These are phyloP conservation scores for Rhodocollybia butyracea DNA, from an alignment of 768 basidiomycete genomes.

Conservation along the genomic window DNA sequence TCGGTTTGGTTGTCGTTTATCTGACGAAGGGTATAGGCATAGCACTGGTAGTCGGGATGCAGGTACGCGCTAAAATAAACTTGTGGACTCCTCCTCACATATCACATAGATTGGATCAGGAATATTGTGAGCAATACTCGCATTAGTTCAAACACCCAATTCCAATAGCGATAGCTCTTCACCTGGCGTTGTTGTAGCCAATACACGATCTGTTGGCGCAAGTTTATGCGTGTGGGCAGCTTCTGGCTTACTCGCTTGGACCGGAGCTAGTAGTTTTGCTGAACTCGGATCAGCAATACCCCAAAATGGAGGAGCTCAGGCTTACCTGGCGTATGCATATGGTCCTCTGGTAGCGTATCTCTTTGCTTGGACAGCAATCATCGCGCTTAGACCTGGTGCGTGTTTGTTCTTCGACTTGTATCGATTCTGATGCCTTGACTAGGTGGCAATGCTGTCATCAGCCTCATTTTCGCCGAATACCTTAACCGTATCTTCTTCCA, in stretches of 20 bases:
- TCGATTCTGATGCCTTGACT: slow-evolving; percentile 2
- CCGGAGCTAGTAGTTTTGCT: slow-evolving; percentile 91
- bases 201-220: slow-evolving; percentile 86
- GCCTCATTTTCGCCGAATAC: slow-evolving; percentile 90
- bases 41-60: slow-evolving; percentile 78
- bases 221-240: slow-evolving; percentile 83
- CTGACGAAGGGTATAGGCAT: slow-evolving; percentile 49
- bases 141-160: slow-evolving; percentile 6
- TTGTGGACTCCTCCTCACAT: slow-evolving; percentile 4
- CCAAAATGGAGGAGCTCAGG: slow-evolving; percentile 65
- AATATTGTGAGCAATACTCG: slow-evolving; percentile 65
- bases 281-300: slow-evolving; percentile 91
- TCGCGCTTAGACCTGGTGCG: slow-evolving; percentile 79
- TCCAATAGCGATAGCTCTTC: slow-evolving; percentile 57
- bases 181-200: slow-evolving; percentile 87
- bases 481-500: slow-evolving; percentile 87
- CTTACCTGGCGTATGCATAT: slow-evolving; percentile 88
- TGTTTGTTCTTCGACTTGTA: slow-evolving; percentile 1
- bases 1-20: neutral
- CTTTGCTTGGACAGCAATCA: slow-evolving; percentile 94
- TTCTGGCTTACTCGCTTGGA: slow-evolving; percentile 88
- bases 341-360: slow-evolving; percentile 85
- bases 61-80: slow-evolving; percentile 39
- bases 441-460: slow-evolving; percentile 82
- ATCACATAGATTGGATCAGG: slow-evolving; percentile 76